These are phyloP conservation scores for Carex scoparia DNA, from an alignment of 176 grass and related monocot genomes.

Conservation along the genomic window DNA sequence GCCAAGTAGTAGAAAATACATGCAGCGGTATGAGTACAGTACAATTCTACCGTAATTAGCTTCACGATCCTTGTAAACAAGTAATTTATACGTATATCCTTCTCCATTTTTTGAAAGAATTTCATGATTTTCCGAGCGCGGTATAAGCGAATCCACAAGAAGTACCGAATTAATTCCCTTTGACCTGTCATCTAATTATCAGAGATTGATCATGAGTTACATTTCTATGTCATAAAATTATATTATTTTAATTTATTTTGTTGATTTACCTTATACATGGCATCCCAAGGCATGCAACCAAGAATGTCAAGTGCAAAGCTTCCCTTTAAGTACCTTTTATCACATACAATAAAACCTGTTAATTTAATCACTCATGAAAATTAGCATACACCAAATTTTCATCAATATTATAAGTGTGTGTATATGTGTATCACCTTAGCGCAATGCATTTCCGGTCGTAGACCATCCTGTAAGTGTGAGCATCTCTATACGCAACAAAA, in stretches of 20 bases:
- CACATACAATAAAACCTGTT: neutral
- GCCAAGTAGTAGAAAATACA: slow-evolving; percentile 93
- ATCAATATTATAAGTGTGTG: neutral
- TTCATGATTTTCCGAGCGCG: slow-evolving; percentile 52
- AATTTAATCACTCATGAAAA: neutral
- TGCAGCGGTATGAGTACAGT: slow-evolving; percentile 85
- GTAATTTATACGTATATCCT: slow-evolving; percentile 91
- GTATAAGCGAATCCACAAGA: slow-evolving; percentile 68
- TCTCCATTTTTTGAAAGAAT: slow-evolving; percentile 88
- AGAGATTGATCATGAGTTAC: neutral
- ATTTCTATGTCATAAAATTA: neutral
- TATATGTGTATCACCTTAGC: slow-evolving; percentile 31
- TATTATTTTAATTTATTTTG: neutral
- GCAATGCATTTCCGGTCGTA: slow-evolving; percentile 52
- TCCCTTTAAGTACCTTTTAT: slow-evolving; percentile 67
- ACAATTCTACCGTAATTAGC: slow-evolving; percentile 80
- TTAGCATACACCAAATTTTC: neutral
- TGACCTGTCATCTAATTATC: slow-evolving; percentile 45
- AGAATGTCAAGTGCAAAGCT: slow-evolving; percentile 69
- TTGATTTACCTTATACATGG: slow-evolving; percentile 62
- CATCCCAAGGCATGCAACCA: slow-evolving; percentile 85
- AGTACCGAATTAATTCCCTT: slow-evolving; percentile 52
- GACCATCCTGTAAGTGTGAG: slow-evolving; percentile 63
- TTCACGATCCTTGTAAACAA: slow-evolving; percentile 80
- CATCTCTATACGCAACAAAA: slow-evolving; percentile 62